phyloP scores from a whole-genome alignment of 2,329 filamentous ascomycete genomes.

The Phaeosphaeriaceae sp. region DNA sequence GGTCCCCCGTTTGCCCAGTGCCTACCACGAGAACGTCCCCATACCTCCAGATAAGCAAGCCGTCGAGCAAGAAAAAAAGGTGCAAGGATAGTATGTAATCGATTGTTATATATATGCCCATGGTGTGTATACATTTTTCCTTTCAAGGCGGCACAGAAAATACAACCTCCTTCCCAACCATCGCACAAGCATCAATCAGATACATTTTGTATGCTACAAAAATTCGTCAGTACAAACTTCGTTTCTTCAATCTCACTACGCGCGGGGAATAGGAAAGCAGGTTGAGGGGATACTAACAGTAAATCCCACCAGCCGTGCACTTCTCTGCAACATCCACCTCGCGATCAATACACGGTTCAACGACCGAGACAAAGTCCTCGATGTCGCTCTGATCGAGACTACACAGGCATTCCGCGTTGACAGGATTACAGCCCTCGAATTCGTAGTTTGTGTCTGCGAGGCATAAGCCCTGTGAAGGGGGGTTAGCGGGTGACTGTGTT shows the following conservation, averaged over 20 bases:
- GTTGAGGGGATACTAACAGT: constrained; percentile 12
- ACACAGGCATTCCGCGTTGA: constrained; percentile 20
- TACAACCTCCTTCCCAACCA: constrained; percentile 18
- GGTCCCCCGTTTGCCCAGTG: no score
- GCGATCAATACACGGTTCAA: constrained; percentile 28
- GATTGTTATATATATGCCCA: constrained; percentile 7
- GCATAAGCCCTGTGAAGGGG: no score
- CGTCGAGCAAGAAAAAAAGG: no score
- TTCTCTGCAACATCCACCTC: constrained; percentile 4
- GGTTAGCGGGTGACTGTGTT: no score
- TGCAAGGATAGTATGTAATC: constrained; percentile 8
- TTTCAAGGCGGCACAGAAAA: constrained; percentile 1
- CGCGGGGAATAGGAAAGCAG: no score
- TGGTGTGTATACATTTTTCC: constrained; percentile 5
- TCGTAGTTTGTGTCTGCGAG: constrained; percentile 14
- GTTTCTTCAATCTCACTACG: no score
- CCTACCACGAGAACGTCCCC: no score
- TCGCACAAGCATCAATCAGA: constrained; percentile 14
- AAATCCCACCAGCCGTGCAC: constrained; percentile 24
- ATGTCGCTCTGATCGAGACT: constrained; percentile 21
- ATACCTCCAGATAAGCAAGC: no score
- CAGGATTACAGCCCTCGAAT: constrained; percentile 12
- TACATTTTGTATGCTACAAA: constrained; percentile 25
- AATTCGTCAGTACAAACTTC: no score
- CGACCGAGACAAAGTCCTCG: constrained; percentile 18